These are phyloP conservation scores for Wickerhamiella allomyrinae DNA, from an alignment of 805 yeast species.

Conservation along the genomic window DNA sequence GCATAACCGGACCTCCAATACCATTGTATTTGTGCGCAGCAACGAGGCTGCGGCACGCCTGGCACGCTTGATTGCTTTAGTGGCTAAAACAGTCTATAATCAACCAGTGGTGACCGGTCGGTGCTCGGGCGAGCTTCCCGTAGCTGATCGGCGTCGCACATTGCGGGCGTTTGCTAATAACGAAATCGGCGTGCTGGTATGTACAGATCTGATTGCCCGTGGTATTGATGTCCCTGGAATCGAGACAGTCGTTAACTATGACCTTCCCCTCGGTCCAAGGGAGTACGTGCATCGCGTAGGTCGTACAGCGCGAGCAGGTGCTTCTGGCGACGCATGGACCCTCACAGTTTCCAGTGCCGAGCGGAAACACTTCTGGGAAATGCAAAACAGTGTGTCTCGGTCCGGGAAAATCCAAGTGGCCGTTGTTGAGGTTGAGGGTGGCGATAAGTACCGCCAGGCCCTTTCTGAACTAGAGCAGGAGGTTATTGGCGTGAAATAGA, in stretches of 20 bases:
- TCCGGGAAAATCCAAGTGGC: conserved; percentile 19
- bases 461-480: conserved; percentile 33
- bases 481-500: conserved; percentile 8
- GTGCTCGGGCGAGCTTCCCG: conserved; percentile 28
- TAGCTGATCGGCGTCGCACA: conserved; percentile 37
- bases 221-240: conserved; percentile 74
- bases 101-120: conserved; percentile 15
- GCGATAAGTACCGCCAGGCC: conserved; percentile 32
- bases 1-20: conserved; percentile 21
- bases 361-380: conserved; percentile 32
- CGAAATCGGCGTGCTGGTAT: conserved; percentile 37
- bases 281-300: conserved; percentile 96
- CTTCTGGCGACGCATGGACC: conserved; percentile 59
- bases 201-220: conserved; percentile 90
- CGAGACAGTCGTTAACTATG: conserved; percentile 73
- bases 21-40: conserved; percentile 56
- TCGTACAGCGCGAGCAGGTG: conserved; percentile 90
- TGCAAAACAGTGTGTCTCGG: conserved; percentile 21
- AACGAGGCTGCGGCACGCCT: conserved; percentile 82
- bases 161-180: conserved; percentile 46
- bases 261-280: conserved; percentile 71
- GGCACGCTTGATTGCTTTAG: conserved; percentile 39
- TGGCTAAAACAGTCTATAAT: conserved; percentile 23
- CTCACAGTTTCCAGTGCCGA: conserved; percentile 71
- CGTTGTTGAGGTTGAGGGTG: conserved; percentile 24